Percentiles rank a stretch among this genome's conserved stretches.
phyloP scores from a whole-genome alignment of 148 eudicot genomes.

The Mesembryanthemum crystallinum region DNA sequence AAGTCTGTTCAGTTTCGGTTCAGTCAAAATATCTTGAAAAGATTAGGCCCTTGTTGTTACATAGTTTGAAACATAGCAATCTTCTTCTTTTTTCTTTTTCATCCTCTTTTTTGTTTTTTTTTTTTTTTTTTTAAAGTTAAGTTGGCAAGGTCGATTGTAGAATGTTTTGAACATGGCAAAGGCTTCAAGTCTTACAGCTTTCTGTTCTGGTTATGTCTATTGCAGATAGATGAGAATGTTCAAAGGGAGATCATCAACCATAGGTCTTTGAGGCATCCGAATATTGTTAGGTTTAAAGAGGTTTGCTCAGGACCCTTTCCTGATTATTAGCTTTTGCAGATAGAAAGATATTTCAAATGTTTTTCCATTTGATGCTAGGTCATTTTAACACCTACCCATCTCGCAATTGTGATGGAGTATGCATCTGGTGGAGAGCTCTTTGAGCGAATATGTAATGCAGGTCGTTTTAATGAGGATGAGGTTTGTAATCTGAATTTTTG shows the following conservation, averaged over 20 bases:
- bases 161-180: not conserved
- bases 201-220: not conserved
- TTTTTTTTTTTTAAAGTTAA: not conserved
- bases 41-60: too few relatives aligned
- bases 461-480: conserved; percentile 55
- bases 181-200: conserved; percentile 2
- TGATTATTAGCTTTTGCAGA: not conserved
- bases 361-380: conserved; percentile 25
- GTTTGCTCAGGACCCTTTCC: conserved; percentile 21
- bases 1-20: too few relatives aligned
- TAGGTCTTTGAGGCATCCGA: conserved; percentile 46
- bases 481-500: conserved; percentile 15
- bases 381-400: conserved; percentile 49
- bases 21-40: too few relatives aligned
- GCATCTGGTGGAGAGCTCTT: conserved; percentile 57
- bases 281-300: conserved; percentile 51
- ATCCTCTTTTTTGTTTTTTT: not conserved
- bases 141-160: not conserved
- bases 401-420: conserved; percentile 57
- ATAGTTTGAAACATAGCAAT: not conserved
- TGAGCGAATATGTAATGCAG: conserved; percentile 44
- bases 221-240: conserved; percentile 50
- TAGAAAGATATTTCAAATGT: conserved; percentile 10
- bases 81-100: not conserved
- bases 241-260: conserved; percentile 52